Conservation (phyloP, 192 early-diverging fungal species). For the Funneliformis mosseae region DNA sequence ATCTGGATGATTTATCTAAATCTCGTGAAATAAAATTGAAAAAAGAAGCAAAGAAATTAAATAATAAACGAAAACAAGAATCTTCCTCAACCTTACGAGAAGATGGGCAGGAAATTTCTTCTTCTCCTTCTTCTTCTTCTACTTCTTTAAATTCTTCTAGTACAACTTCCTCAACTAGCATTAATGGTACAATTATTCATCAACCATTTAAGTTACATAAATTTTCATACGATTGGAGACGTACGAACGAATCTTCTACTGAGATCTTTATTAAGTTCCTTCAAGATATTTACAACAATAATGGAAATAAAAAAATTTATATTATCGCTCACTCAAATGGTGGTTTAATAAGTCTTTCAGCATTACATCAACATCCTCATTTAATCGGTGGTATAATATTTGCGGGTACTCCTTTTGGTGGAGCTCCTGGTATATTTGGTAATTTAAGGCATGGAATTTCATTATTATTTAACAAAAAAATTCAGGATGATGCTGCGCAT, state of each 20-base stretch:
- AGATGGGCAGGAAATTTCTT: too few relatives aligned
- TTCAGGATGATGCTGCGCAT: conserved; percentile 9
- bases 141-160: background rate
- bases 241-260: background rate
- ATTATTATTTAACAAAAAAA: conserved; percentile 25
- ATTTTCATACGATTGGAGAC: conserved; percentile 30
- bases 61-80: background rate
- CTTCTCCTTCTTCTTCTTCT: too few relatives aligned
- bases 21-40: background rate
- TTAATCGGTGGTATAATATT: conserved; percentile 22
- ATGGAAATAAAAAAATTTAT: conserved; percentile 18
- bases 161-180: background rate
- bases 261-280: conserved; percentile 15
- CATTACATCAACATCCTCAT: conserved; percentile 13
- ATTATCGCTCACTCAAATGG: conserved; percentile 27
- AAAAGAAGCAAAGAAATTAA: conserved; percentile 5
- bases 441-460: background rate
- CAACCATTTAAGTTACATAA: conserved; percentile 16
- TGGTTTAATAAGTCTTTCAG: conserved; percentile 19
- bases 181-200: background rate
- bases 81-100: background rate
- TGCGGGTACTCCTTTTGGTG: conserved; percentile 11
- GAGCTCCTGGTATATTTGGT: conserved; percentile 16
- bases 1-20: conserved; percentile 14
- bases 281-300: conserved; percentile 10